Evolutionary conservation across 495 filamentous ascomycete genomes (phyloP).

Genomic region (Acidiella bohemica): DNA sequence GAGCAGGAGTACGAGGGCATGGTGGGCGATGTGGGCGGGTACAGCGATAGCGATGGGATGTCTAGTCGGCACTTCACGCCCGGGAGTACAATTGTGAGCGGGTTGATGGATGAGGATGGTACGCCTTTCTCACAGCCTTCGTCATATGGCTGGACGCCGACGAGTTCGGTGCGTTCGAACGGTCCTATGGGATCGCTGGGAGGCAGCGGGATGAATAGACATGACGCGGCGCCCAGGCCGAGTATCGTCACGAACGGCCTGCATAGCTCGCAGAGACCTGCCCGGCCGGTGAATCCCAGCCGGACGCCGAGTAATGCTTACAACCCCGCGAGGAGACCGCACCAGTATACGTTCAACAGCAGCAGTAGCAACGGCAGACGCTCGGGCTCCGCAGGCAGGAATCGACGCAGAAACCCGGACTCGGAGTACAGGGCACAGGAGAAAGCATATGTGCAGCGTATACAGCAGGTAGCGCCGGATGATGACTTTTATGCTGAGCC

Average conservation of each 20-base stretch:
- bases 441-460: slow-evolving; percentile 66
- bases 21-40: background rate
- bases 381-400: slow-evolving; percentile 40
- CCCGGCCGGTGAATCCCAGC: slow-evolving; percentile 1
- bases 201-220: background rate
- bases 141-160: slow-evolving; percentile 9
- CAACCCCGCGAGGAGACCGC: slow-evolving; percentile 58
- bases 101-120: slow-evolving; percentile 8
- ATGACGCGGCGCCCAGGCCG: background rate
- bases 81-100: background rate
- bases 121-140: slow-evolving; percentile 25
- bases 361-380: slow-evolving; percentile 37
- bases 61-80: slow-evolving; percentile 3
- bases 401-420: slow-evolving; percentile 46
- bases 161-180: slow-evolving; percentile 2
- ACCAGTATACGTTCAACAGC: slow-evolving; percentile 35
- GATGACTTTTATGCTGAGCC: slow-evolving; percentile 61
- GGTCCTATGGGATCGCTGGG: no score
- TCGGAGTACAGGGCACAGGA: slow-evolving; percentile 72
- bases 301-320: slow-evolving; percentile 52
- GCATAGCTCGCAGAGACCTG: slow-evolving; percentile 7
- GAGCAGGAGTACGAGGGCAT: background rate
- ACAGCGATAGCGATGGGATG: slow-evolving; percentile 4
- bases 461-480: slow-evolving; percentile 50
- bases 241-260: slow-evolving; percentile 12